Percentiles rank a stretch among this genome's conserved stretches.
phyloP scores from a whole-genome alignment of 2,329 filamentous ascomycete species.

The Calonectria henricotiae region DNA sequence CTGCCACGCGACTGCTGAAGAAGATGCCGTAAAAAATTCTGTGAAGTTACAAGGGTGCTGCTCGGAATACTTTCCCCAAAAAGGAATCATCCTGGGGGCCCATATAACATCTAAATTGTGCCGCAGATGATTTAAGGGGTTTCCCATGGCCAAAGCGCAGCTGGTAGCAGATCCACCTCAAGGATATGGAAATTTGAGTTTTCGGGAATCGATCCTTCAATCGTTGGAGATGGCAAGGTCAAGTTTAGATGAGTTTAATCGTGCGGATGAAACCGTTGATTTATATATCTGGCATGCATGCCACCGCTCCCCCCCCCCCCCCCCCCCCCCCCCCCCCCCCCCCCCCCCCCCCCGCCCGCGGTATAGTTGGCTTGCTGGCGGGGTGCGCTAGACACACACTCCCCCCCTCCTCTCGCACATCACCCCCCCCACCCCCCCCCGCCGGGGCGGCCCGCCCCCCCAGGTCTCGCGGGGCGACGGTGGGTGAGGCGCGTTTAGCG shows the following conservation, averaged over 20 bases:
- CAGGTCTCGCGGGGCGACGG: too few relatives aligned
- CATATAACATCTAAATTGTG: background rate
- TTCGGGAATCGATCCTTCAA: conserved; percentile 9
- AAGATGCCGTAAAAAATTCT: background rate
- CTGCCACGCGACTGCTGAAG: background rate
- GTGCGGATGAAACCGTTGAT: background rate
- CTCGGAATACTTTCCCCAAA: background rate
- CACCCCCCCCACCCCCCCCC: too few relatives aligned
- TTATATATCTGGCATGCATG: background rate
- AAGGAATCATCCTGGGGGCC: background rate
- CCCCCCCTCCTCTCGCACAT: too few relatives aligned
- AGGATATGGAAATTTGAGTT: background rate
- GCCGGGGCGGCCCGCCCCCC: too few relatives aligned
- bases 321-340: too few relatives aligned
- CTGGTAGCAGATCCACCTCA: background rate
- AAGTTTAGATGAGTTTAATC: background rate
- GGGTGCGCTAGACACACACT: too few relatives aligned
- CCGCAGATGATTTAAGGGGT: background rate
- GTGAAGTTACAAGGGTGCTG: background rate
- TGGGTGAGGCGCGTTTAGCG: too few relatives aligned
- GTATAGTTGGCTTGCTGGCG: too few relatives aligned
- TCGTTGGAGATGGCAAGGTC: background rate
- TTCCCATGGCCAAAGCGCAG: background rate
- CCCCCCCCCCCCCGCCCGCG: too few relatives aligned
- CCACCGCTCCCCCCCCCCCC: background rate